Conservation (phyloP, 306 rosid genomes). For the Acacia crassicarpa region DNA sequence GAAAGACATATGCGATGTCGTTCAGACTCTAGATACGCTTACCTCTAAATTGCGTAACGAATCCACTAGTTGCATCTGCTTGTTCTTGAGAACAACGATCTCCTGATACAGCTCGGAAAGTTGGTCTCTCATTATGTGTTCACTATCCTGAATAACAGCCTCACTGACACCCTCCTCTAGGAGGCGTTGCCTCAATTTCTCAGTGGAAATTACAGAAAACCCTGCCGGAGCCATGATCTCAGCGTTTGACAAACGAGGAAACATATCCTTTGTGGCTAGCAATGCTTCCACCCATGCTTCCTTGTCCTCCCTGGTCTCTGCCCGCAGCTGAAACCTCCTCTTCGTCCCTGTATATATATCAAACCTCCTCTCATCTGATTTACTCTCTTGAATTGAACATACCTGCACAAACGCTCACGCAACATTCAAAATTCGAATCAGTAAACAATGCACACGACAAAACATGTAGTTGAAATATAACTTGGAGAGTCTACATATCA, state of each 20-base stretch:
- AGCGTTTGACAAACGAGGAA: constrained; percentile 69
- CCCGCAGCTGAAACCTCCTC: constrained; percentile 57
- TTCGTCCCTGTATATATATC: constrained; percentile 45
- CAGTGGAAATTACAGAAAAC: constrained; percentile 50
- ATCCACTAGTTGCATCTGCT: constrained; percentile 68
- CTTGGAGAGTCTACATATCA: background rate
- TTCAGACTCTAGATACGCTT: background rate
- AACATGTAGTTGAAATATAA: background rate
- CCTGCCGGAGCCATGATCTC: constrained; percentile 68
- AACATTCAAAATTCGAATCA: background rate
- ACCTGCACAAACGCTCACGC: constrained; percentile 30
- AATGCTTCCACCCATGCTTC: constrained; percentile 47
- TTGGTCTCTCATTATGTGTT: constrained; percentile 71
- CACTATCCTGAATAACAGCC: constrained; percentile 62
- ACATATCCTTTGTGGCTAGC: constrained; percentile 57
- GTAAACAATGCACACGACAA: background rate
- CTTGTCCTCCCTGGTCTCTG: constrained; percentile 49
- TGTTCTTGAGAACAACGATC: constrained; percentile 75
- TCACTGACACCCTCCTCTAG: constrained; percentile 63
- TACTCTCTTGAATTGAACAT: constrained; percentile 46
- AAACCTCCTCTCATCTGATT: constrained; percentile 51
- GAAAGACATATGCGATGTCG: background rate
- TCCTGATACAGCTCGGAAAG: constrained; percentile 59
- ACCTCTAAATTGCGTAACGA: constrained; percentile 87
- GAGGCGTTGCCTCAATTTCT: constrained; percentile 60